These are phyloP conservation scores for Alternaria sp. DNA, from an alignment of 2,329 filamentous ascomycete genomes.

Conservation along the genomic window DNA sequence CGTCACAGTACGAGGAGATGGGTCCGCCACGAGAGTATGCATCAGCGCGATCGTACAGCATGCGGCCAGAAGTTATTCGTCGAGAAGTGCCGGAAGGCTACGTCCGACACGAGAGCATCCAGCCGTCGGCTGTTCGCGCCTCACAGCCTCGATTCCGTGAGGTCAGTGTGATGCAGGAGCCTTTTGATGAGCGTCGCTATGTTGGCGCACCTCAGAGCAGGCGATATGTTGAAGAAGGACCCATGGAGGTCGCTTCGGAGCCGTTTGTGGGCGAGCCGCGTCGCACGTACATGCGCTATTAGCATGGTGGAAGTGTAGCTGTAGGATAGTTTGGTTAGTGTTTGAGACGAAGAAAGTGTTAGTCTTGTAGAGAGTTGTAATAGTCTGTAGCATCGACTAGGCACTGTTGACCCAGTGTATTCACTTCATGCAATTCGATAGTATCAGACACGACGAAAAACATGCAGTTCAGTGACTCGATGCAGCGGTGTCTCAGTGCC, in stretches of 20 bases:
- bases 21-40: slow-evolving; percentile 43
- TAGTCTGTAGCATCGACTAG: neutral
- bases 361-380: neutral
- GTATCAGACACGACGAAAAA: neutral
- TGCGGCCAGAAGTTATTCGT: slow-evolving; percentile 47
- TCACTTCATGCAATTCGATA: neutral
- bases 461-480: neutral
- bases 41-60: slow-evolving; percentile 46
- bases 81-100: slow-evolving; percentile 46
- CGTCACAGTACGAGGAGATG: slow-evolving; percentile 47
- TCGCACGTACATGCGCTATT: slow-evolving; percentile 48
- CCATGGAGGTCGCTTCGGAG: slow-evolving; percentile 37
- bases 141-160: slow-evolving; percentile 46
- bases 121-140: slow-evolving; percentile 45
- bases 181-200: slow-evolving; percentile 43
- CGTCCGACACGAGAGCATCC: slow-evolving; percentile 50
- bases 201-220: slow-evolving; percentile 38
- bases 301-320: neutral
- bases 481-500: slow-evolving; percentile 3
- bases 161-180: slow-evolving; percentile 52
- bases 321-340: slow-evolving; percentile 5
- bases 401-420: neutral
- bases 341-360: neutral
- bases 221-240: slow-evolving; percentile 52
- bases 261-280: slow-evolving; percentile 38